Conservation (phyloP, 495 filamentous ascomycete species). For the Talaromyces proteolyticus region DNA sequence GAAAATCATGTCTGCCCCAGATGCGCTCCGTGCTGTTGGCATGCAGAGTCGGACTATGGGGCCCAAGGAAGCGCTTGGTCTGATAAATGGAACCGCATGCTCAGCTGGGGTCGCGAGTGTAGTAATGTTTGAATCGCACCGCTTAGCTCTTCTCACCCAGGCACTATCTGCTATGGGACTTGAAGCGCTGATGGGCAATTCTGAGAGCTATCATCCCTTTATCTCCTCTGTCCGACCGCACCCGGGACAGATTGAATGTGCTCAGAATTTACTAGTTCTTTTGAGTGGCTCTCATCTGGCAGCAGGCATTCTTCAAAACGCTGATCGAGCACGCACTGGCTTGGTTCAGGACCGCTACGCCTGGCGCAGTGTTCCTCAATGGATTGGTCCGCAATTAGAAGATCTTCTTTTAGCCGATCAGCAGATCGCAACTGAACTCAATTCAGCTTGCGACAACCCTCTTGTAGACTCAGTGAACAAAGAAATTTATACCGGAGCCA, state of each 20-base stretch:
- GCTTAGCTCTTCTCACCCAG: constrained; percentile 53
- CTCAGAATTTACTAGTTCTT: constrained; percentile 48
- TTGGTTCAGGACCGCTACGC: constrained; percentile 60
- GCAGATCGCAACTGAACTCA: constrained; percentile 54
- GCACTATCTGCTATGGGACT: constrained; percentile 40
- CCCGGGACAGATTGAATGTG: constrained; percentile 52
- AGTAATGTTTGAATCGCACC: constrained; percentile 50
- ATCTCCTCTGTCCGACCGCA: constrained; percentile 55
- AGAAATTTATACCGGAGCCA: constrained; percentile 49
- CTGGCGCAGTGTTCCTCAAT: constrained; percentile 55
- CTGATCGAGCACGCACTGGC: constrained; percentile 16
- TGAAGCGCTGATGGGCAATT: constrained; percentile 44
- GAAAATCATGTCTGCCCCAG: constrained; percentile 9
- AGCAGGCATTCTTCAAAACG: constrained; percentile 9
- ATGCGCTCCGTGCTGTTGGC: constrained; percentile 11
- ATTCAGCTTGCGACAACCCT: constrained; percentile 62
- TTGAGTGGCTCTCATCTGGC: constrained; percentile 33
- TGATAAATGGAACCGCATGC: constrained; percentile 63
- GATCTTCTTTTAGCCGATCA: constrained; percentile 46
- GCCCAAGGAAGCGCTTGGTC: constrained; percentile 51
- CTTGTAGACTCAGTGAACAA: constrained; percentile 37
- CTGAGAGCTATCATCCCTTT: constrained; percentile 54
- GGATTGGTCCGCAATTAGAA: constrained; percentile 60
- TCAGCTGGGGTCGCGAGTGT: constrained; percentile 48
- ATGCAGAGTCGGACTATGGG: constrained; percentile 13